Conservation (phyloP, 768 basidiomycete genomes). For the Tricholoma sp. region DNA sequence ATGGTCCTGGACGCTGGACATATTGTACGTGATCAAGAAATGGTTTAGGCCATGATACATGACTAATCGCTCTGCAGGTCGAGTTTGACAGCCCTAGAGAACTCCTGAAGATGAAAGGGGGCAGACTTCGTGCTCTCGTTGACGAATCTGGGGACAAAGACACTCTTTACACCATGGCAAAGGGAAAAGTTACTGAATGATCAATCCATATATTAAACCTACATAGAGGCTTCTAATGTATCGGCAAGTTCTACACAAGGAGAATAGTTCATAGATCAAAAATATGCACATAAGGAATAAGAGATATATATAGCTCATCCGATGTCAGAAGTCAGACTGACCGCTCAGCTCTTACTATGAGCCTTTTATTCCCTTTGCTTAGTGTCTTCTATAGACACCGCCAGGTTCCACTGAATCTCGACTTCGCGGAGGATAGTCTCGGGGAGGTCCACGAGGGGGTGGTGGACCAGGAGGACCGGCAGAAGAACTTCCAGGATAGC, state of each 20-base stretch:
- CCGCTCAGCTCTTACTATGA: slow-evolving; percentile 1
- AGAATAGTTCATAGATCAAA: not conserved
- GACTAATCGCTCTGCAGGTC: slow-evolving; percentile 20
- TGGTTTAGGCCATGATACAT: not conserved
- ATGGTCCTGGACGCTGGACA: slow-evolving; percentile 55
- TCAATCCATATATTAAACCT: not conserved
- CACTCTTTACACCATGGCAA: slow-evolving; percentile 40
- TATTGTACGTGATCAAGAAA: slow-evolving; percentile 33
- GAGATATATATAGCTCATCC: slow-evolving; percentile 6
- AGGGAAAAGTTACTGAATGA: not conserved
- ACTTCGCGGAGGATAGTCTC: slow-evolving; percentile 45
- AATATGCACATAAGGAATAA: slow-evolving; percentile 1
- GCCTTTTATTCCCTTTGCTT: slow-evolving; percentile 7
- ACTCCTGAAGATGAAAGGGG: slow-evolving; percentile 47
- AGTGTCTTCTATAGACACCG: slow-evolving; percentile 36
- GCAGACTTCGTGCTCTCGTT: slow-evolving; percentile 49
- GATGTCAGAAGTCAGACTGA: slow-evolving; percentile 11
- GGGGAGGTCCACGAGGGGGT: slow-evolving; percentile 19
- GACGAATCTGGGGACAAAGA: slow-evolving; percentile 56
- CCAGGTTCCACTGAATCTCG: slow-evolving; percentile 39
- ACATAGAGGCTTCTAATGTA: not conserved
- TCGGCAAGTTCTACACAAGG: not conserved
- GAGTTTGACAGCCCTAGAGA: slow-evolving; percentile 50
- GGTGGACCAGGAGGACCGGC: slow-evolving; percentile 30
- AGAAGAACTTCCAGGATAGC: slow-evolving; percentile 40